These are phyloP conservation scores for Colletotrichum sublineola DNA, from an alignment of 2,329 filamentous ascomycete species.

Conservation along the genomic window DNA sequence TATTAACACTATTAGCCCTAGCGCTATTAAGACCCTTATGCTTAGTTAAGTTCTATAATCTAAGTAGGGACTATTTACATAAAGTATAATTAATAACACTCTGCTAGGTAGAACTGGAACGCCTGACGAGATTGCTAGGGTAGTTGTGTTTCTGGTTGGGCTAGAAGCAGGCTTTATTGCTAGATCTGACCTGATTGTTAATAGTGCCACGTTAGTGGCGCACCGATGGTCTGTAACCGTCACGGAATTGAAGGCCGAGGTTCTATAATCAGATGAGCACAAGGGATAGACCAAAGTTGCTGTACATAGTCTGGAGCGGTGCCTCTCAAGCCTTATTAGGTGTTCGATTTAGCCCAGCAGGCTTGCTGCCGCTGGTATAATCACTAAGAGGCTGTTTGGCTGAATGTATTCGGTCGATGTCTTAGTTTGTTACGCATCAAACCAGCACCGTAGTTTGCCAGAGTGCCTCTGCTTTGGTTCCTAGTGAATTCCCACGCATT, in stretches of 20 bases:
- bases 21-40: slow-evolving; percentile 26
- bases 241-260: background rate
- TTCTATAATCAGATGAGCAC: background rate
- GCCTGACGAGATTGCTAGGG: slow-evolving; percentile 6
- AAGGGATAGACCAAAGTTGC: background rate
- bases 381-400: too few relatives aligned
- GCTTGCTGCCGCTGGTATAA: too few relatives aligned
- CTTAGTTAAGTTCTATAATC: slow-evolving; percentile 14
- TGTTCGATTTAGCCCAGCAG: too few relatives aligned
- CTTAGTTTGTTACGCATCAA: too few relatives aligned
- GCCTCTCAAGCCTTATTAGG: too few relatives aligned
- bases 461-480: too few relatives aligned
- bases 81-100: slow-evolving; percentile 10
- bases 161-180: slow-evolving; percentile 11
- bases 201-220: slow-evolving; percentile 1
- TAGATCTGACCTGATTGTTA: slow-evolving; percentile 19
- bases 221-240: slow-evolving; percentile 2
- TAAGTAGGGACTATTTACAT: background rate
- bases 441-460: too few relatives aligned
- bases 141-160: slow-evolving; percentile 14
- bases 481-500: too few relatives aligned
- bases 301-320: too few relatives aligned
- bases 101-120: background rate
- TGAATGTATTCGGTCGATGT: too few relatives aligned
- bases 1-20: slow-evolving; percentile 29